Evolutionary conservation across 2,329 filamentous ascomycete species (phyloP).

Genomic region (Sphaerulina musiva): DNA sequence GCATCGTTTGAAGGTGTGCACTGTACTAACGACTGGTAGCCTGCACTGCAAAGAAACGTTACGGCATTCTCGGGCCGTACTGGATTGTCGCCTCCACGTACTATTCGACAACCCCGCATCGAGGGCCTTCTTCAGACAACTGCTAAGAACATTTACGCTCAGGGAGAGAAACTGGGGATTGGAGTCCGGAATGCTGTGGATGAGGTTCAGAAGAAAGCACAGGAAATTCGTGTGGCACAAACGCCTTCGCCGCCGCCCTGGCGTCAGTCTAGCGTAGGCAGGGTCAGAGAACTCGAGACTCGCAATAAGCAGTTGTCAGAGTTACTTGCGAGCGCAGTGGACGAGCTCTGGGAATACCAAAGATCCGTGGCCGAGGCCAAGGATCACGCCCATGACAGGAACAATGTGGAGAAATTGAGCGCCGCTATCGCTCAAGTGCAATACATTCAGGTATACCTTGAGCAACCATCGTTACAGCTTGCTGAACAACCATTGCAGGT

Average conservation of each 20-base stretch:
- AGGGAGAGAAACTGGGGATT: conserved; percentile 69
- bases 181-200: conserved; percentile 76
- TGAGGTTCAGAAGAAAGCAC: conserved; percentile 71
- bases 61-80: conserved; percentile 29
- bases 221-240: conserved; percentile 52
- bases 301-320: conserved; percentile 61
- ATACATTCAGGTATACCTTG: conserved; percentile 47
- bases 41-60: conserved; percentile 32
- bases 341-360: conserved; percentile 56
- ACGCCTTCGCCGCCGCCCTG: conserved; percentile 31
- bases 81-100: conserved; percentile 22
- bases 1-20: no score
- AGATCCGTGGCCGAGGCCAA: conserved; percentile 39
- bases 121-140: conserved; percentile 70
- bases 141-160: conserved; percentile 65
- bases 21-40: conserved; percentile 4
- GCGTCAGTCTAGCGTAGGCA: conserved; percentile 42
- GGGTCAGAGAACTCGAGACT: conserved; percentile 49
- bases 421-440: conserved; percentile 47
- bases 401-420: conserved; percentile 39
- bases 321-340: conserved; percentile 62
- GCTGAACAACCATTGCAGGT: conserved; percentile 3
- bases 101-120: conserved; percentile 40
- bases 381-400: conserved; percentile 20
- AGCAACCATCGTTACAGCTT: conserved; percentile 33